phyloP scores from a whole-genome alignment of 345 rosid species.

The Nephelium lappaceum region DNA sequence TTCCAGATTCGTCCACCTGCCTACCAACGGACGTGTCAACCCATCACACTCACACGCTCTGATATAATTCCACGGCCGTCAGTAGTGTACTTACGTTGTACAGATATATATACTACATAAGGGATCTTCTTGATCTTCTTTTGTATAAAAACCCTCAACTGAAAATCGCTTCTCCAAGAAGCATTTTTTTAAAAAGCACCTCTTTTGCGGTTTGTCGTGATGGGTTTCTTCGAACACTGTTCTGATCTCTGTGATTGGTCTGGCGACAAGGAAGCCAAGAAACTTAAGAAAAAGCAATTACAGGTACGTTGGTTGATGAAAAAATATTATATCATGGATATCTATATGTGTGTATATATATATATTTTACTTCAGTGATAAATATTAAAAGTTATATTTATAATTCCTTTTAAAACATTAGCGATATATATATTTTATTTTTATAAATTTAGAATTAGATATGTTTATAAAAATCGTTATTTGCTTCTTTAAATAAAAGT shows the following conservation, averaged over 20 bases:
- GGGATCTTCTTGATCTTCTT: not conserved
- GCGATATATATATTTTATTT: too few relatives aligned
- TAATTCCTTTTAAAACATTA: too few relatives aligned
- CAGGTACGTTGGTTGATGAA: slow-evolving; percentile 12
- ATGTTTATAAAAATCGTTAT: too few relatives aligned
- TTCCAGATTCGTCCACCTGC: not conserved
- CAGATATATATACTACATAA: too few relatives aligned
- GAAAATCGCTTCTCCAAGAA: not conserved
- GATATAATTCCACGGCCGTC: not conserved
- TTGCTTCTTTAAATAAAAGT: too few relatives aligned
- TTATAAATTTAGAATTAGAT: too few relatives aligned
- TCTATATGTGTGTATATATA: too few relatives aligned
- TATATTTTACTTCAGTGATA: too few relatives aligned
- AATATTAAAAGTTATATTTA: too few relatives aligned
- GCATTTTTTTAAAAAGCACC: not conserved
- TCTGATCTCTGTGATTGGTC: slow-evolving; percentile 16
- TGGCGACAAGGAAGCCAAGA: slow-evolving; percentile 5
- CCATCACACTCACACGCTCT: not conserved
- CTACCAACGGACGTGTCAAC: not conserved
- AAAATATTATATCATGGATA: too few relatives aligned
- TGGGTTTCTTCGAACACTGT: slow-evolving; percentile 16
- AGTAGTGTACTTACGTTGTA: too few relatives aligned
- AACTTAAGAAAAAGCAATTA: slow-evolving; percentile 19
- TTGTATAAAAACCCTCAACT: not conserved
- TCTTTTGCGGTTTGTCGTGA: not conserved